These are phyloP conservation scores for Sporodiniella umbellata DNA, from an alignment of 371 early-diverging fungal genomes.

Conservation along the genomic window DNA sequence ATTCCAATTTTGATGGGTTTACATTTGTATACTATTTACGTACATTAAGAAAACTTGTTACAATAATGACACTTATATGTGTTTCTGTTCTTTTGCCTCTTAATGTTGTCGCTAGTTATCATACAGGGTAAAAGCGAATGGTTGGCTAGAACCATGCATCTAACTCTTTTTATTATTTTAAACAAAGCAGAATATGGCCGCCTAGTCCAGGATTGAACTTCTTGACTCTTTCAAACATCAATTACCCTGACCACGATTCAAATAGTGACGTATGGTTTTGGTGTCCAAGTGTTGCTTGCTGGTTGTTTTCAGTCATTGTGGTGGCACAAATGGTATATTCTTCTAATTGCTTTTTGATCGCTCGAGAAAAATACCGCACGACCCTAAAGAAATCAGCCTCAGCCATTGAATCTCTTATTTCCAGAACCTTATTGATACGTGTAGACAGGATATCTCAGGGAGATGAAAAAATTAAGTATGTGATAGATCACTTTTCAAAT, in stretches of 20 bases:
- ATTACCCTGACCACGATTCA: slow-evolving; percentile 10
- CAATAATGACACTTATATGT: slow-evolving; percentile 52
- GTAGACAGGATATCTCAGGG: not conserved
- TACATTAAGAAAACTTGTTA: slow-evolving; percentile 51
- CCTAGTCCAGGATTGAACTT: slow-evolving; percentile 32
- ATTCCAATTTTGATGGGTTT: slow-evolving; percentile 74
- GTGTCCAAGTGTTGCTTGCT: slow-evolving; percentile 57
- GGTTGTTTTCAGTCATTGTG: slow-evolving; percentile 50
- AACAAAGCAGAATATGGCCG: slow-evolving; percentile 47
- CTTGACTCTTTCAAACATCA: slow-evolving; percentile 32
- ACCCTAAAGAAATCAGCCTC: slow-evolving; percentile 30
- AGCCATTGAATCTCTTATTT: slow-evolving; percentile 2
- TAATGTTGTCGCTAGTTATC: slow-evolving; percentile 49
- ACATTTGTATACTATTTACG: slow-evolving; percentile 72
- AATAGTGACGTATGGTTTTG: slow-evolving; percentile 42
- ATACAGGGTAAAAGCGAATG: slow-evolving; percentile 35
- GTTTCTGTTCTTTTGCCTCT: slow-evolving; percentile 59
- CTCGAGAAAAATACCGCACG: slow-evolving; percentile 46
- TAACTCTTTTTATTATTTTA: slow-evolving; percentile 15
- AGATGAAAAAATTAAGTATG: not conserved
- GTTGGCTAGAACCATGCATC: not conserved
- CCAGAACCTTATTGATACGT: slow-evolving; percentile 15
- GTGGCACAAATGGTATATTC: slow-evolving; percentile 41
- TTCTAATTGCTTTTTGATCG: slow-evolving; percentile 44
- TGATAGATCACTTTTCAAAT: not conserved